Conservation (phyloP, 768 basidiomycete genomes). For the Kwoniella sp. region DNA sequence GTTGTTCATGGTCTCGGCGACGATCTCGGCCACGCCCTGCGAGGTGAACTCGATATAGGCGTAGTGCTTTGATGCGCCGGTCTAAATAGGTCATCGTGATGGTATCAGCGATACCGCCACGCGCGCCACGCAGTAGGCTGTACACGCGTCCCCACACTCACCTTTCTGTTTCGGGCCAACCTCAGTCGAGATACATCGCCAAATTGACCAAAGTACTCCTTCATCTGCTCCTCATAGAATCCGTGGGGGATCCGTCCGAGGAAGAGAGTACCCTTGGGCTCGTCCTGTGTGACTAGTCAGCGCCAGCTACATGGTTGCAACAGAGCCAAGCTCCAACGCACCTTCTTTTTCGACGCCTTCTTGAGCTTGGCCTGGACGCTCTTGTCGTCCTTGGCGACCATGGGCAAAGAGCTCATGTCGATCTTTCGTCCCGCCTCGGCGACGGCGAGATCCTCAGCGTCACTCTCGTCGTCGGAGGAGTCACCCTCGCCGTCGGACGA, state of each 20-base stretch:
- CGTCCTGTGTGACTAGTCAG: slow-evolving; percentile 51
- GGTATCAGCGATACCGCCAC: no score
- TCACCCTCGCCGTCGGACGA: slow-evolving; percentile 57
- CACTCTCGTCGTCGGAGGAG: slow-evolving; percentile 63
- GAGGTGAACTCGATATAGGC: slow-evolving; percentile 94
- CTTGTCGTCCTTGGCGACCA: slow-evolving; percentile 80
- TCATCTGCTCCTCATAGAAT: slow-evolving; percentile 93
- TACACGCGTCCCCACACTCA: no score
- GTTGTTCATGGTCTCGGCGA: slow-evolving; percentile 98
- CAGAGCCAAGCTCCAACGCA: slow-evolving; percentile 50
- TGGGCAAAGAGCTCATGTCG: slow-evolving; percentile 72
- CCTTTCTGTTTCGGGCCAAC: slow-evolving; percentile 90
- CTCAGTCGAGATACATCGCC: slow-evolving; percentile 82
- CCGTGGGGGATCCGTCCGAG: slow-evolving; percentile 91
- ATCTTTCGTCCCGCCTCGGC: slow-evolving; percentile 50
- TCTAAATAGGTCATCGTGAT: no score
- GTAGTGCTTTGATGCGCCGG: slow-evolving; percentile 93
- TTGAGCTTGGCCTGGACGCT: slow-evolving; percentile 62
- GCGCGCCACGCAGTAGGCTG: no score
- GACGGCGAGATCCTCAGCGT: slow-evolving; percentile 56
- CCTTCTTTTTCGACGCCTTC: slow-evolving; percentile 62
- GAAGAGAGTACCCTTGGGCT: slow-evolving; percentile 77
- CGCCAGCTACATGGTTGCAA: not conserved
- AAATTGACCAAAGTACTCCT: slow-evolving; percentile 90
- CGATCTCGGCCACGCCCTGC: slow-evolving; percentile 82